Base-by-base conservation (phyloP, 1,139 yeast species). In the Saccharomyces hybrid region DNA sequence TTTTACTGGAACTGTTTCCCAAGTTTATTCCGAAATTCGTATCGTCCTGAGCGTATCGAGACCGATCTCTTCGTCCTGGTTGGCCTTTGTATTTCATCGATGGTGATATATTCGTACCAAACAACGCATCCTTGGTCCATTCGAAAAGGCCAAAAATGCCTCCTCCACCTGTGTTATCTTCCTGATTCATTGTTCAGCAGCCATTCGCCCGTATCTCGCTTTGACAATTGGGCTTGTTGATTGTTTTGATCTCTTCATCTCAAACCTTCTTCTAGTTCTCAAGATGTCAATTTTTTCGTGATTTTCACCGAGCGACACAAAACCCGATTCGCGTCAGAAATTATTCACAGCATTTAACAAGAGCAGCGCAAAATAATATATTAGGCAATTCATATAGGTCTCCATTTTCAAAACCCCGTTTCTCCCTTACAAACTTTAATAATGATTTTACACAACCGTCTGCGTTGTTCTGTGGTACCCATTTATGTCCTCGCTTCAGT, bases 121-220 rank as follows among this genome's bases (percentile, higher is more conserved):
- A 66, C 42, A 68, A 50, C 2, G 72, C 70, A 55, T 68, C 72
- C 53, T 62, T 58, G 1, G 69, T 63, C 72, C 72, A 68, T 53
- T 57, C 59, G 50, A 62, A 65, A 4, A 67, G 54, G 2, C 65
- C 65, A 11, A 53, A 51, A 16, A 42, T 27, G 26, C 52, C 52
- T 11, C 44, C 44, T 38, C 44, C 44, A 2, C 44, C 44, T 16
- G 44, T 38, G 7, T 38, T 38, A 9, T 38, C 44, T 38, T 38
- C 44, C 26, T 16, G 44, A 3, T 38, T 38, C 44, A 38, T 38
- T 38, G n/a, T 38, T 6, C 44, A 38, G 24, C 19, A 16, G 44
- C 19, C 50, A 48, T 48, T 32, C 29, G 16, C 26, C 27, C 24
- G 28, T 49, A 21, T 32, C 6, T 34, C 19, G 7, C 24, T 38